phyloP scores from a whole-genome alignment of 2,329 filamentous ascomycete species.

The Rosellinia necatrix region DNA sequence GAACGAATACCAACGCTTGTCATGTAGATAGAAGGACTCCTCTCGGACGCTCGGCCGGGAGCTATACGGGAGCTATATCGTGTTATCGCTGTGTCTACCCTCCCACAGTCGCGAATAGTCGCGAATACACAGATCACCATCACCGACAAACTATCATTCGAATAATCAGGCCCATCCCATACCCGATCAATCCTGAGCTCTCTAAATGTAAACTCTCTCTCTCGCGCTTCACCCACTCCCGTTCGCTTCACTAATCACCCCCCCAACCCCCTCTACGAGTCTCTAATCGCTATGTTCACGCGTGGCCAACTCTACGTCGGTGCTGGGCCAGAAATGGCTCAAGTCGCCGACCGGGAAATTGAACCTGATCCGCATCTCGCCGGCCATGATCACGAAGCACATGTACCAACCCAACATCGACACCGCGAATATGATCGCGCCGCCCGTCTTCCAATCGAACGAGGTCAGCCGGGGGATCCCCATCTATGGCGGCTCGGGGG shows the following conservation, averaged over 20 bases:
- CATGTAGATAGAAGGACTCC: too few species aligned
- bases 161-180: not conserved
- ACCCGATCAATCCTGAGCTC: not conserved
- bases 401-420: constrained; percentile 57
- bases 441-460: constrained; percentile 40
- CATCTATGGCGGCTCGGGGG: not conserved
- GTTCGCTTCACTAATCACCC: not conserved
- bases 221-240: not conserved
- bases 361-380: constrained; percentile 55
- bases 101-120: not conserved
- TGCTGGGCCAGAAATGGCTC: constrained; percentile 52
- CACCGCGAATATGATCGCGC: constrained; percentile 51
- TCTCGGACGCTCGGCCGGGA: too few species aligned
- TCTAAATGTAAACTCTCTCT: not conserved
- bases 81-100: not conserved
- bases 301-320: constrained; percentile 40
- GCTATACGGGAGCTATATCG: too few species aligned
- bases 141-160: not conserved
- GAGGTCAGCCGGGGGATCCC: not conserved
- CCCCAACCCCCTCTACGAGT: too few species aligned
- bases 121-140: not conserved
- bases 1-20: too few species aligned
- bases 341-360: constrained; percentile 56
- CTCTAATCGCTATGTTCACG: constrained; percentile 29
- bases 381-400: constrained; percentile 57